Conservation (phyloP, 139 green algal genomes). For the Desmodesmus armatus region DNA sequence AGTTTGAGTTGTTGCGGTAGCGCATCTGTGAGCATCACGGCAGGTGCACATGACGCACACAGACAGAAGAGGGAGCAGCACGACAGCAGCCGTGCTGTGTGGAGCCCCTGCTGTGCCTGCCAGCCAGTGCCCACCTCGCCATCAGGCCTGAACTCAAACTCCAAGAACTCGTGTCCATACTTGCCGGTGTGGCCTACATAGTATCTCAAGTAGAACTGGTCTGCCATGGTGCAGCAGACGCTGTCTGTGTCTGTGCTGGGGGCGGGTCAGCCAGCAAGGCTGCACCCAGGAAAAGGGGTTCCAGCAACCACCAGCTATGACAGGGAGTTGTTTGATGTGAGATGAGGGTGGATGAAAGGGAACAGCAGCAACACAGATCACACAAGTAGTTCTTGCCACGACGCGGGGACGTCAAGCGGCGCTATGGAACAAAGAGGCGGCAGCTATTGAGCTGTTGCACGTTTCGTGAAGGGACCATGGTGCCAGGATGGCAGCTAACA, state of each 20-base stretch:
- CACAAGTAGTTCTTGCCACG: no score
- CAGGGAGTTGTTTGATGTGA: no score
- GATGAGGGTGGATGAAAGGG: no score
- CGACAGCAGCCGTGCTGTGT: neutral
- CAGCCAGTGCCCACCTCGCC: conserved; percentile 81
- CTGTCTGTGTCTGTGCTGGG: neutral
- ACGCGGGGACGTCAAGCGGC: no score
- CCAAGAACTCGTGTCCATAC: conserved; percentile 98
- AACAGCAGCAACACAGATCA: no score
- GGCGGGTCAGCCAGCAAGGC: neutral
- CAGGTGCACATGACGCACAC: neutral
- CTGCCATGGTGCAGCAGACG: conserved; percentile 9
- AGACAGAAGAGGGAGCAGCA: no score
- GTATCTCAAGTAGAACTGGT: conserved; percentile 95
- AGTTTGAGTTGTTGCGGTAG: conserved; percentile 99
- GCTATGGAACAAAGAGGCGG: no score
- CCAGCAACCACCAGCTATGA: no score
- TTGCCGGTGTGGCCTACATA: conserved; percentile 95
- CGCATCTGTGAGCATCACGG: conserved; percentile 81
- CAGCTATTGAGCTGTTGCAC: no score
- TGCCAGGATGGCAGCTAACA: no score
- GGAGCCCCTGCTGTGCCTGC: neutral
- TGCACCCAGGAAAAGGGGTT: no score
- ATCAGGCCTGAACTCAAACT: conserved; percentile 96
- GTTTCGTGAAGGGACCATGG: no score